Conservation (phyloP, 495 filamentous ascomycete species). For the Aspergillus steynii region DNA sequence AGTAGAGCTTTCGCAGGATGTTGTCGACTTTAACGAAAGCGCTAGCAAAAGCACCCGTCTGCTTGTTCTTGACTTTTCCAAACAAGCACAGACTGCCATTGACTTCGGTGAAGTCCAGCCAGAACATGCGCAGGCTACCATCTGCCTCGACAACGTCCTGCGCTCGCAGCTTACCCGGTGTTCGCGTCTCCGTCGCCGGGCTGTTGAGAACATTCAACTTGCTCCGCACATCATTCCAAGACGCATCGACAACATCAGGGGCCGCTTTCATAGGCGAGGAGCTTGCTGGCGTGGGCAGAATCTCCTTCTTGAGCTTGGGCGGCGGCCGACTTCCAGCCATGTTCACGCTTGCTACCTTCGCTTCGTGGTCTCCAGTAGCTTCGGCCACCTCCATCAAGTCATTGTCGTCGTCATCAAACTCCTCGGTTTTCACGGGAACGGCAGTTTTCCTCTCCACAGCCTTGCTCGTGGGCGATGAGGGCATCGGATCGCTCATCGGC, state of each 20-base stretch:
- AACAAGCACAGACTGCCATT: slow-evolving; percentile 92
- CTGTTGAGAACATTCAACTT: slow-evolving; percentile 83
- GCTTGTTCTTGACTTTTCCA: slow-evolving; percentile 93
- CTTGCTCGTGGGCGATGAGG: slow-evolving; percentile 84
- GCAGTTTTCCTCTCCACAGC: slow-evolving; percentile 72
- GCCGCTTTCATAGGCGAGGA: slow-evolving; percentile 71
- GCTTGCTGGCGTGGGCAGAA: slow-evolving; percentile 65
- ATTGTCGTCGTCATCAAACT: slow-evolving; percentile 71
- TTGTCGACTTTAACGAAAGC: slow-evolving; percentile 97
- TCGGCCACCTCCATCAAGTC: slow-evolving; percentile 86
- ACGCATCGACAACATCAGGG: slow-evolving; percentile 68
- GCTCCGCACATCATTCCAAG: slow-evolving; percentile 86
- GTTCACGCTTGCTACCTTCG: slow-evolving; percentile 72
- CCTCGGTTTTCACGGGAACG: slow-evolving; percentile 58
- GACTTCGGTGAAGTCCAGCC: slow-evolving; percentile 94
- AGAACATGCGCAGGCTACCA: slow-evolving; percentile 91
- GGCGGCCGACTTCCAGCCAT: slow-evolving; percentile 79
- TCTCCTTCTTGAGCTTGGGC: slow-evolving; percentile 69
- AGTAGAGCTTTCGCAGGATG: slow-evolving; percentile 88
- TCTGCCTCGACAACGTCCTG: slow-evolving; percentile 85
- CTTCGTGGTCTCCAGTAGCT: slow-evolving; percentile 62
- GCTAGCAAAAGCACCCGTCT: slow-evolving; percentile 73
- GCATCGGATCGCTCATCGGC: slow-evolving; percentile 80
- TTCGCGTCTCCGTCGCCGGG: slow-evolving; percentile 60
- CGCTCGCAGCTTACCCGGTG: slow-evolving; percentile 75